Base-by-base conservation (phyloP, 768 basidiomycete genomes). In the Amylocystis lapponica region DNA sequence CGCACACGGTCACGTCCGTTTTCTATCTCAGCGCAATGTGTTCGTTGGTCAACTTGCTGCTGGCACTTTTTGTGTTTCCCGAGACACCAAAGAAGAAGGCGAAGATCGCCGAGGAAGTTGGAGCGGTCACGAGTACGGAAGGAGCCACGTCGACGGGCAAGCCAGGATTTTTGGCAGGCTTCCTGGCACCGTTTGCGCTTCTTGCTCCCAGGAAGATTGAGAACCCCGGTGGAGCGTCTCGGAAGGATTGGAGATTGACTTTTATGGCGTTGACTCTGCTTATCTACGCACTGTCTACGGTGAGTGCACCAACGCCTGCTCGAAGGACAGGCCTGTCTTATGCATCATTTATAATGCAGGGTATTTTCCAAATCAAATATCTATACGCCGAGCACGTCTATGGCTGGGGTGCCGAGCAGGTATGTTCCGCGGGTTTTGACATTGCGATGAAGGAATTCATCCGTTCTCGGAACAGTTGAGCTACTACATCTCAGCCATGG, bases 351-450 rank as follows among this genome's bases (percentile, higher is more conserved):
- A 27, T 8, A 36, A 19, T 20, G 4, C 45, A 83, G 75, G 87
- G 84, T 14, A 61, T 89, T 1, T 83, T 79, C 60, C 80, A 78
- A 40, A 68, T 83, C 46, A 90, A 89, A 60, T 88, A 87, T 51
- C 64, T 89, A 27, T 91, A 88, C 48, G 86, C 82, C 0, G 77
- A 79, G 51, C 82, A 87, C 54, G 66, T 81, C 9, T 88, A 82
- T 53, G 58, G 66, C 10, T 88, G 86, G 86, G 72, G 69, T 12
- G 72, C 83, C 10, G 75, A 75, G 27, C 68, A 80, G 68, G 66
- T 75, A 60, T 30, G 57, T 55, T 16, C 14, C 25, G 10, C 13
- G 17, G 25, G 21, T 4, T 17, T 34, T 23, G 19, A 9, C 5
- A 42, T 22, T 29, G n/a, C 9, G 7, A 14, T 32, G 26, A 22